These are phyloP conservation scores for Termitomyces sp. DNA, from an alignment of 768 basidiomycete genomes.

Conservation along the genomic window DNA sequence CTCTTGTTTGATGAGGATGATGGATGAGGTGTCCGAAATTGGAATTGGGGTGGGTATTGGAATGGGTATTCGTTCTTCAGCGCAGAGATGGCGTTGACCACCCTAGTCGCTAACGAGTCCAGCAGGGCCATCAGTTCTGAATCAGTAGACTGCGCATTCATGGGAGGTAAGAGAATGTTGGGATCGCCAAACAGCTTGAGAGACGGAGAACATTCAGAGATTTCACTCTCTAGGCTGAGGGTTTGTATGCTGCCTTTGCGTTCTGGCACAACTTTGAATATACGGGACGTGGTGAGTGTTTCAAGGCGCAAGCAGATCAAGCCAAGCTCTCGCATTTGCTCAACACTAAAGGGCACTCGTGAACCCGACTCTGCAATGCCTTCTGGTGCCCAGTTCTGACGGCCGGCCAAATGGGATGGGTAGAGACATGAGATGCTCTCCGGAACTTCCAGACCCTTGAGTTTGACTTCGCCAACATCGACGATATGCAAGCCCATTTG, in stretches of 20 bases:
- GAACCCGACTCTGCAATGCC: conserved; percentile 34
- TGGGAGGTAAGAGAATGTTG: conserved; percentile 57
- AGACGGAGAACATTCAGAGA: conserved; percentile 21
- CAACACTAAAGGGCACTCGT: conserved; percentile 63
- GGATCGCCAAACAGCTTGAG: conserved; percentile 53
- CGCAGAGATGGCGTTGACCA: conserved; percentile 63
- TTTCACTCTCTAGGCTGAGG: conserved; percentile 23
- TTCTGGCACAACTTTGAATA: conserved; percentile 44
- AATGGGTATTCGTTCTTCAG: conserved; percentile 22
- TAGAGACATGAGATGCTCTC: conserved; percentile 85
- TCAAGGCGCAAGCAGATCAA: conserved; percentile 76
- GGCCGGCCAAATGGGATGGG: conserved; percentile 65
- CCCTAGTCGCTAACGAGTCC: conserved; percentile 67
- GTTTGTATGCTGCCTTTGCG: conserved; percentile 41
- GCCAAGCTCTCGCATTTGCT: conserved; percentile 70
- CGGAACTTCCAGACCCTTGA: conserved; percentile 92
- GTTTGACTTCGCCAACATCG: conserved; percentile 82
- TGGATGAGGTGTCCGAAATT: conserved; percentile 4
- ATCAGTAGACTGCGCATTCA: conserved; percentile 68
- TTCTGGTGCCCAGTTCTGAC: conserved; percentile 44
- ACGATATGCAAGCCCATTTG: conserved; percentile 65
- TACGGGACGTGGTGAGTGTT: conserved; percentile 57
- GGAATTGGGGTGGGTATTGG: conserved; percentile 9
- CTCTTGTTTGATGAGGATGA: conserved; percentile 16
- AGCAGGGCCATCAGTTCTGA: conserved; percentile 69